phyloP scores from a whole-genome alignment of 1,139 yeast species.

The Eremothecium gossypii region DNA sequence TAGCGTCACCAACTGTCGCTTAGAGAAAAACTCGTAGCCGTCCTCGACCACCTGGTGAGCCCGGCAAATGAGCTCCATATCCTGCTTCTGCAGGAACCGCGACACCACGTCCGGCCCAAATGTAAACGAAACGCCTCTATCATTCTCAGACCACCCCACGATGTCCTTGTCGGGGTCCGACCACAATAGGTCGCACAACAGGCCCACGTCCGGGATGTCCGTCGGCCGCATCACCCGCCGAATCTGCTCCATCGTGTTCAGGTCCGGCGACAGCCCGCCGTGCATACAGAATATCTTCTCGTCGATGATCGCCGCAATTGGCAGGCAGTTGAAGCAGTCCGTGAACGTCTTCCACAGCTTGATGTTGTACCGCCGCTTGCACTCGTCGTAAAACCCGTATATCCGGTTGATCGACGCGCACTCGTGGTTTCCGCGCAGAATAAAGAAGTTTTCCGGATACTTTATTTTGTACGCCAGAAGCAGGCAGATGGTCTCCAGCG shows the following conservation, averaged over 20 bases:
- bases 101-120: conserved; percentile 97
- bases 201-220: conserved; percentile 94
- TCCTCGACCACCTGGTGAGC: conserved; percentile 99
- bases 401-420: conserved; percentile 95
- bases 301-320: conserved; percentile 95
- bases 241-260: conserved; percentile 95
- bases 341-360: conserved; percentile 97
- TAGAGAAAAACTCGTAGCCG: conserved; percentile 94
- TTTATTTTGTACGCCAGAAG: conserved; percentile 91
- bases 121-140: conserved; percentile 94
- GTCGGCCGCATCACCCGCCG: conserved; percentile 98
- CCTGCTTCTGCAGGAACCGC: conserved; percentile 88
- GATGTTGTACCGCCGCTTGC: conserved; percentile 93
- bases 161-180: conserved; percentile 97
- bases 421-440: conserved; percentile 93
- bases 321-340: conserved; percentile 95
- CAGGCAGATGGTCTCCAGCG: conserved; percentile 86
- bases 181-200: conserved; percentile 93
- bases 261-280: conserved; percentile 95
- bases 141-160: conserved; percentile 97
- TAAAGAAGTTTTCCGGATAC: conserved; percentile 94
- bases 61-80: conserved; percentile 93
- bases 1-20: conserved; percentile 89
- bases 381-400: conserved; percentile 95
- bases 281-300: conserved; percentile 98